phyloP scores from a whole-genome alignment of 2,329 filamentous ascomycete genomes.

The Cladosporium velox region DNA sequence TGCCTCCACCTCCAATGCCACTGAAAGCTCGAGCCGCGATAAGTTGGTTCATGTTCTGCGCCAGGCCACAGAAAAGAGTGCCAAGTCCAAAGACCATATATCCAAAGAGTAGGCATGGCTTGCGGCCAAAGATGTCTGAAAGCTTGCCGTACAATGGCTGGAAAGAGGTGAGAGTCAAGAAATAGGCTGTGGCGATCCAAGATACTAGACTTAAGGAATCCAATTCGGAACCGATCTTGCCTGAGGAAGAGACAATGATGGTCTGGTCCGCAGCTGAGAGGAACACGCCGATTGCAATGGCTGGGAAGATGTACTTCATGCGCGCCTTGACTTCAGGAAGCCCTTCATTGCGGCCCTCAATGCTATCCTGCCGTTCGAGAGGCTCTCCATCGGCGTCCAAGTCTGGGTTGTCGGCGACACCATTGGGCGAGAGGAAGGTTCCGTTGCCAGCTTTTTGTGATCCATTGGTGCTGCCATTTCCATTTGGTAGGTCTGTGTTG shows the following conservation, averaged over 20 bases:
- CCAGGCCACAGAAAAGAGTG: slow-evolving; percentile 63
- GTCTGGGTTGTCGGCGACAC: neutral
- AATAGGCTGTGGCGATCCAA: slow-evolving; percentile 74
- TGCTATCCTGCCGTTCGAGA: slow-evolving; percentile 40
- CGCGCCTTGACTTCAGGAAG: slow-evolving; percentile 52
- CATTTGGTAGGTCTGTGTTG: neutral
- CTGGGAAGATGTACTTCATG: slow-evolving; percentile 61
- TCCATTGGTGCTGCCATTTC: neutral
- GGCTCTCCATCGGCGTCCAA: slow-evolving; percentile 33
- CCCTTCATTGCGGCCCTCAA: slow-evolving; percentile 41
- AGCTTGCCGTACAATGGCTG: slow-evolving; percentile 74
- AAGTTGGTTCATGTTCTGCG: slow-evolving; percentile 64
- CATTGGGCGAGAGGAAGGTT: neutral
- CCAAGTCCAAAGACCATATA: slow-evolving; percentile 67
- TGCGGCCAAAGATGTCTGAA: slow-evolving; percentile 70
- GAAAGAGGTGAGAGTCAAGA: slow-evolving; percentile 72
- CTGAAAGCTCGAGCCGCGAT: slow-evolving; percentile 65
- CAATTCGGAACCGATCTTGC: slow-evolving; percentile 73
- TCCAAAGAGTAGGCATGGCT: slow-evolving; percentile 64
- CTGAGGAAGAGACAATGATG: slow-evolving; percentile 75
- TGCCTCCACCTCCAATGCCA: slow-evolving; percentile 78
- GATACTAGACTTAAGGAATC: slow-evolving; percentile 72
- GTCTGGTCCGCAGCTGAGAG: slow-evolving; percentile 75
- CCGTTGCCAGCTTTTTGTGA: neutral
- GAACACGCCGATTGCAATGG: slow-evolving; percentile 66